phyloP scores from a whole-genome alignment of 2,329 filamentous ascomycete genomes.

The Colletotrichum sojae region DNA sequence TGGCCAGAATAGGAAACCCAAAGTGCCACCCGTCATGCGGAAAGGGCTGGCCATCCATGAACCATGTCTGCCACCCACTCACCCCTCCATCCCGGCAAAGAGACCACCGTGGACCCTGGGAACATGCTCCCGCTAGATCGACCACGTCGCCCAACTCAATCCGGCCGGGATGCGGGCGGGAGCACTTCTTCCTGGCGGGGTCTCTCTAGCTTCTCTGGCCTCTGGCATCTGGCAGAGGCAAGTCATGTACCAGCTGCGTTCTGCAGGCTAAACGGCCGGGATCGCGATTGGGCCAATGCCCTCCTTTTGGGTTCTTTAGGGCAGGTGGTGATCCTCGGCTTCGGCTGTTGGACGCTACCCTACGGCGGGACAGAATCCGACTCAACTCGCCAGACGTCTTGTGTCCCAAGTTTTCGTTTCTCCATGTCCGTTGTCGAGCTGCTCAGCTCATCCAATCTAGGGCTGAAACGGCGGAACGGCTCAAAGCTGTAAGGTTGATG shows the following conservation, averaged over 20 bases:
- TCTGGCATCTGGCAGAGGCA: background rate
- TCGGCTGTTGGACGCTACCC: no score
- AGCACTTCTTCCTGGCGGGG: conserved; percentile 18
- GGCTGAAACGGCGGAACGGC: background rate
- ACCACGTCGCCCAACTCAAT: conserved; percentile 7
- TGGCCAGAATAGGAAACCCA: background rate
- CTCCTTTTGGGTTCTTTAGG: conserved; percentile 1
- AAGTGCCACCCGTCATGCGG: background rate
- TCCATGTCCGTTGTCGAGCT: background rate
- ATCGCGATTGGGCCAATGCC: conserved; percentile 24
- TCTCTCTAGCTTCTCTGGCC: no score
- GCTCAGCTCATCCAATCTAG: background rate
- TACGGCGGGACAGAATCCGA: background rate
- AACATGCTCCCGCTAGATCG: conserved; percentile 26
- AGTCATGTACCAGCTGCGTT: conserved; percentile 14
- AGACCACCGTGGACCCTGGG: conserved; percentile 12
- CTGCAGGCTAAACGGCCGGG: conserved; percentile 16
- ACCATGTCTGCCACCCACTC: conserved; percentile 4
- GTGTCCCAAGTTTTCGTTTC: background rate
- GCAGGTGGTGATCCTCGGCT: background rate
- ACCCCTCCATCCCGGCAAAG: conserved; percentile 22
- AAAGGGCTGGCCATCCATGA: background rate
- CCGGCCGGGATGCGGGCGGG: conserved; percentile 20
- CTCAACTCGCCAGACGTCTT: conserved; percentile 3
- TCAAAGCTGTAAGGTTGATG: background rate